Evolutionary conservation across 495 filamentous ascomycete genomes (phyloP).

Genomic region (Sordaria brevicollis): DNA sequence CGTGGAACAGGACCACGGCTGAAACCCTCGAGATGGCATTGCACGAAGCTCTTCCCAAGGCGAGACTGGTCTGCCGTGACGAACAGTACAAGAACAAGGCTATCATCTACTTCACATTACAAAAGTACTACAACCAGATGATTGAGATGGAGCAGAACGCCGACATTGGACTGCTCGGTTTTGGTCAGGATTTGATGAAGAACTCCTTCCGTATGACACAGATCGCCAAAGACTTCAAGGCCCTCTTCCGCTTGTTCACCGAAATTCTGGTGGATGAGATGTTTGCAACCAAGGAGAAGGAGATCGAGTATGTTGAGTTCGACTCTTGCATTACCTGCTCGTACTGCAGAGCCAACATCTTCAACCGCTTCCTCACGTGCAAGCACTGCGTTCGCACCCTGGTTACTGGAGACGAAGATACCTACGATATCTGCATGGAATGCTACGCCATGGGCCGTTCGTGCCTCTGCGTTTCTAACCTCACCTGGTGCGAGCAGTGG

Average conservation of each 20-base stretch:
- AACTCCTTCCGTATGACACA: slow-evolving; percentile 51
- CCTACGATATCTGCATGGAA: slow-evolving; percentile 94
- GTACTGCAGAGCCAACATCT: slow-evolving; percentile 92
- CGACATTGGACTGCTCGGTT: slow-evolving; percentile 28
- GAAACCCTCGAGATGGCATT: slow-evolving; percentile 82
- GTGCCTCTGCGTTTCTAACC: slow-evolving; percentile 72
- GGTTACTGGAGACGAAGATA: slow-evolving; percentile 55
- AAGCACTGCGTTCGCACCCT: slow-evolving; percentile 55
- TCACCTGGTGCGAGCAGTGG: slow-evolving; percentile 91
- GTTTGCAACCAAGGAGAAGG: slow-evolving; percentile 56
- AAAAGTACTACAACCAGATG: slow-evolving; percentile 64
- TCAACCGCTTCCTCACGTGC: slow-evolving; percentile 93
- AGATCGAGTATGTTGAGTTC: slow-evolving; percentile 61
- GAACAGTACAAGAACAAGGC: slow-evolving; percentile 98
- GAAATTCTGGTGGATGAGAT: slow-evolving; percentile 73
- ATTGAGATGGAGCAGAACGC: slow-evolving; percentile 36
- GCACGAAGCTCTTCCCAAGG: slow-evolving; percentile 74
- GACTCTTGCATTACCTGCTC: slow-evolving; percentile 90
- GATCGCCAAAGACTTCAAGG: slow-evolving; percentile 66
- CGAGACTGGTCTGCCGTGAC: slow-evolving; percentile 89
- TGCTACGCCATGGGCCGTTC: slow-evolving; percentile 92
- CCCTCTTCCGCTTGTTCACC: slow-evolving; percentile 65
- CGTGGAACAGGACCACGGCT: slow-evolving; percentile 94
- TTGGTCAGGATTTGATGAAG: slow-evolving; percentile 35
- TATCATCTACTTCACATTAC: slow-evolving; percentile 76